phyloP scores from a whole-genome alignment of 1,139 yeast genomes.

The Geotrichum reessii region DNA sequence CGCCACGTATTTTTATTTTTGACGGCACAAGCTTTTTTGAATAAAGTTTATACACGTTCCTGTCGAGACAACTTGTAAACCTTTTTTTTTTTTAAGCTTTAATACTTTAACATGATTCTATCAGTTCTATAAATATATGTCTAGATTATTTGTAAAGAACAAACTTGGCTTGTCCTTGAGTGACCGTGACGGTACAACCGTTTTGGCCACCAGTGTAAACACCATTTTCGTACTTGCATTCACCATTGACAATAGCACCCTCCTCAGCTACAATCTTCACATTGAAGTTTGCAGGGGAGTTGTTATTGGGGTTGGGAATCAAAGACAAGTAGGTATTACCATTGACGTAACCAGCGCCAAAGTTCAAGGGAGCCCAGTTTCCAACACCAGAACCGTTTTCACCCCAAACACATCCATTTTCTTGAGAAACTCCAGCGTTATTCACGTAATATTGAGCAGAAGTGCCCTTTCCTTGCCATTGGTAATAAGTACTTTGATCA shows the following conservation, averaged over 20 bases:
- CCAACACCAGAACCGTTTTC: slow-evolving; percentile 71
- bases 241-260: slow-evolving; percentile 62
- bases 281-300: slow-evolving; percentile 65
- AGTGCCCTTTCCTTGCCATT: slow-evolving; percentile 76
- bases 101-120: background rate
- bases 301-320: slow-evolving; percentile 93
- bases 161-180: slow-evolving; percentile 71
- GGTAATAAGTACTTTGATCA: slow-evolving; percentile 67
- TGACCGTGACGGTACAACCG: slow-evolving; percentile 93
- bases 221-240: slow-evolving; percentile 78
- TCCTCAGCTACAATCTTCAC: slow-evolving; percentile 75
- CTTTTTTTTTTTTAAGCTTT: background rate
- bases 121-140: background rate
- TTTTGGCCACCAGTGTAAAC: slow-evolving; percentile 76
- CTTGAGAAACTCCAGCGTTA: slow-evolving; percentile 85
- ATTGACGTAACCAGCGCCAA: slow-evolving; percentile 82
- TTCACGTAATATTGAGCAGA: slow-evolving; percentile 96
- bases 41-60: too few relatives aligned
- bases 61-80: too few relatives aligned
- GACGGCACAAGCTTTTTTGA: too few relatives aligned
- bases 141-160: slow-evolving; percentile 46
- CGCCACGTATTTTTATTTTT: too few relatives aligned
- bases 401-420: slow-evolving; percentile 95
- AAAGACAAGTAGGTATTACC: slow-evolving; percentile 83
- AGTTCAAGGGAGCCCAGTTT: slow-evolving; percentile 96